phyloP scores from a whole-genome alignment of 306 rosid species.

The Castanea sativa region DNA sequence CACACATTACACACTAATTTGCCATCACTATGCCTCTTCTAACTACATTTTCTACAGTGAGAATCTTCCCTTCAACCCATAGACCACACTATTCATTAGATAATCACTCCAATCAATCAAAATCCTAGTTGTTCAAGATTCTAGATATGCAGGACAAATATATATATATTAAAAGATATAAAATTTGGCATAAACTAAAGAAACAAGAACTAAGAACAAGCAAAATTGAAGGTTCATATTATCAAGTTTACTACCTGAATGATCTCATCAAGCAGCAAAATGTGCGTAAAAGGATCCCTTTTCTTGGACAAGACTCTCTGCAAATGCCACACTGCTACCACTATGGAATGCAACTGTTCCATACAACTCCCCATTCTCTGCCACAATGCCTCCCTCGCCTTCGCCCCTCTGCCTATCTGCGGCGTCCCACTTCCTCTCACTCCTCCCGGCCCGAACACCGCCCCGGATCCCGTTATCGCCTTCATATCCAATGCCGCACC shows the following conservation, averaged over 20 bases:
- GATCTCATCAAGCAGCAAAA: conserved; percentile 91
- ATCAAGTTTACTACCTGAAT: conserved; percentile 51
- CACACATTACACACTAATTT: too few species aligned
- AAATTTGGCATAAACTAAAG: neutral
- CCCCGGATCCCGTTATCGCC: conserved; percentile 66
- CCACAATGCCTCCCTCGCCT: conserved; percentile 92
- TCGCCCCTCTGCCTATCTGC: conserved; percentile 87
- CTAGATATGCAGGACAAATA: neutral
- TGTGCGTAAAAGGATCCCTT: conserved; percentile 89
- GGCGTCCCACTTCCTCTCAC: conserved; percentile 85
- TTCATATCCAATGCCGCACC: conserved; percentile 88
- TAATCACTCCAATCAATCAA: neutral
- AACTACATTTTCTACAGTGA: neutral
- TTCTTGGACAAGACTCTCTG: conserved; percentile 95
- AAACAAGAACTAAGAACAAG: neutral
- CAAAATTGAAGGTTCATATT: neutral
- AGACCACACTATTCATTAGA: neutral
- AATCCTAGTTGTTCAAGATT: neutral
- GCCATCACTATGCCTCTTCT: too few species aligned
- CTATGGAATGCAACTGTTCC: conserved; percentile 87
- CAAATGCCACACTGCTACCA: conserved; percentile 90
- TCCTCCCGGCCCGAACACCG: conserved; percentile 88
- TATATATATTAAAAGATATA: neutral
- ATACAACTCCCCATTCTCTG: conserved; percentile 82
- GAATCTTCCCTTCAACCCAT: neutral